Percentiles rank a stretch among this genome's conserved stretches.
phyloP scores from a whole-genome alignment of 768 basidiomycete species.

The Serendipita vermifera region DNA sequence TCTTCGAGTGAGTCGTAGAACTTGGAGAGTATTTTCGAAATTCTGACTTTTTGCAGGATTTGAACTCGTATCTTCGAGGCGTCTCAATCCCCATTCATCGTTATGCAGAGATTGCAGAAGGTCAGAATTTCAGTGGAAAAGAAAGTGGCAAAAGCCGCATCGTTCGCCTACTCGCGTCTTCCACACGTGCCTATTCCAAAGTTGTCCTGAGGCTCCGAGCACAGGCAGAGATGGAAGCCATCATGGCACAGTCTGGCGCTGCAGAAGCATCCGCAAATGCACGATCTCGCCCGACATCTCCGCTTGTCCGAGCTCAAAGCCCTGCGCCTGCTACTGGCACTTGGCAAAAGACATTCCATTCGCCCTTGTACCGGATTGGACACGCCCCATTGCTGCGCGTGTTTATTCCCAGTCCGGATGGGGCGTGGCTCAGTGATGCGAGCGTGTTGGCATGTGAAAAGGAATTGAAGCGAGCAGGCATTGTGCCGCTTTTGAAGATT shows the following conservation, averaged over 20 bases:
- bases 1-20: slow-evolving; percentile 36
- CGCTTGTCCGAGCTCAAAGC: neutral
- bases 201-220: slow-evolving; percentile 64
- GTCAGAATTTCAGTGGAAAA: slow-evolving; percentile 15
- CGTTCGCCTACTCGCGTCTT: slow-evolving; percentile 27
- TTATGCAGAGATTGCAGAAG: slow-evolving; percentile 46
- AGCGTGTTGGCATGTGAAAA: slow-evolving; percentile 73
- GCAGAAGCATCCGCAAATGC: slow-evolving; percentile 8
- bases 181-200: slow-evolving; percentile 66
- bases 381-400: slow-evolving; percentile 68
- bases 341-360: slow-evolving; percentile 34
- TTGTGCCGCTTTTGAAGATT: slow-evolving; percentile 46
- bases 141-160: slow-evolving; percentile 13
- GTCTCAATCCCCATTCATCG: slow-evolving; percentile 64
- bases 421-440: slow-evolving; percentile 73
- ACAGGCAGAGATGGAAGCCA: slow-evolving; percentile 55
- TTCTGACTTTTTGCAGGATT: slow-evolving; percentile 39
- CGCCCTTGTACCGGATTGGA: slow-evolving; percentile 54
- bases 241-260: slow-evolving; percentile 14
- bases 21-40: neutral
- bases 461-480: slow-evolving; percentile 58
- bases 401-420: slow-evolving; percentile 77
- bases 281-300: neutral
- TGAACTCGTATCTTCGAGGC: slow-evolving; percentile 67
- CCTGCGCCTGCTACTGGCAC: slow-evolving; percentile 6